Base-by-base conservation (phyloP, 345 rosid species). In the Dimocarpus longan region DNA sequence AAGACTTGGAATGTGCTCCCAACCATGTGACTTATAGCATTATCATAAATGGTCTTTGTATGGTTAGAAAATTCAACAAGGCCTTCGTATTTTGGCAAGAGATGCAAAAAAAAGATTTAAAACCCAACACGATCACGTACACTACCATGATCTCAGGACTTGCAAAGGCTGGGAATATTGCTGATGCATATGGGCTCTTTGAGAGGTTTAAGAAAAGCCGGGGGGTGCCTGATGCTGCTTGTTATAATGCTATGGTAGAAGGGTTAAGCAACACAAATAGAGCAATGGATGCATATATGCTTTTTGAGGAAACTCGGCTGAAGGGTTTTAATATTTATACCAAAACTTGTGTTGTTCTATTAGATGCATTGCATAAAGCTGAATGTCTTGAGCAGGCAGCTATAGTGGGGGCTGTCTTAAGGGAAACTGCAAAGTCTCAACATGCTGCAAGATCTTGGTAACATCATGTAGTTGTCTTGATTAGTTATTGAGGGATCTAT, bases 21-120 rank as follows among this genome's bases (percentile, higher is more conserved):
- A 93, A 93, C 89, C 87, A 85, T 24, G 76, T 92, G 78, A 94
- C 99, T 19, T 96, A 89, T 56, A 82, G 93, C 80, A 94, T 93
- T 79, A 79, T 94, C 48, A 93, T 96, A 50, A 90, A 93, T 26
- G 99, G 98, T 83, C 98, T 96, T 40, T 93, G 99, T 81, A 88
- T 80, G 74, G 84, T 91, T 71, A 88, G 97, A 83, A 96, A 96
- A 80, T 96, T 92, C 80, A 96, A 90, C 84, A 96, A 96, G 85
- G 99, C 98, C 75, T 93, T 94, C 81, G 99, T 94, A 12, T 89
- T 88, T 83, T 96, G 98, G 99, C 99, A 96, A 90, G 98, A 96
- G 91, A 94, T 96, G 97, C 92, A 84, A 82, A 96, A 92, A 81
- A 89, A 85, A 71, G 93, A 91, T 44, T 81, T 94, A 83, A 88